Evolutionary conservation across 352 stramenopile genomes (phyloP), one percentile per base, ranked within the genome.

Genomic region (Phytopythium chamaehyphon): DNA sequence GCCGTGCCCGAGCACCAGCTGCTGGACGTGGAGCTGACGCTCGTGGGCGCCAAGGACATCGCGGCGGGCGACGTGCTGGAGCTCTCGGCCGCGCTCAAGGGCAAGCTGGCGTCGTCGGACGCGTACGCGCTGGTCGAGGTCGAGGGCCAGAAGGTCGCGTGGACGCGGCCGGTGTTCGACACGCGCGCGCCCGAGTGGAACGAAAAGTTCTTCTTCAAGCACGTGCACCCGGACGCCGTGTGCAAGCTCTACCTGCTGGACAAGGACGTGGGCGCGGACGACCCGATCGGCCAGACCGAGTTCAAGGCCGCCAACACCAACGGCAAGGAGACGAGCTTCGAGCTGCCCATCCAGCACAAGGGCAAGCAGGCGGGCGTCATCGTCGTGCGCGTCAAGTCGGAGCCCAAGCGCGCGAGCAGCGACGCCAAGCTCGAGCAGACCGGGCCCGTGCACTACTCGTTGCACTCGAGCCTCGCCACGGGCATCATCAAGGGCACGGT

Each of bases 61-160:
- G 28, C 57, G 18, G 61, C 61, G 11, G 65, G 65, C 22, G 65
- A 74, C 53, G 61, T 61, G 51, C 50, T 74, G 6, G 58, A 55
- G 36, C 35, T 74, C 22, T 64, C 59, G 26, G 65, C 65, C 0
- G 47, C 52, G 8, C 44, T 71, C 22, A 63, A 74, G 37, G 61
- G 65, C 36, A 50, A 63, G 36, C 19, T 69, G 12, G 31, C 57
- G 23, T 74, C 65, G 31, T 71, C 61, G n/a, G 65, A 74, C 38
- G 65, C 62, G 40, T 74, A 74, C 50, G 65, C 46, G 18, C 26
- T 74, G 44, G 69, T 74, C 46, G 57, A 74, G 43, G 61, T 74
- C 28, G 55, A 40, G 9, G 65, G 62, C 18, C 40, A 68, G 48
- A 66, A 66, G 18, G 54, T 73, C 40, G 64, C 56, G 19, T 73